Base-by-base conservation (phyloP, 208 protist species). In the Trypanosoma cruzi region DNA sequence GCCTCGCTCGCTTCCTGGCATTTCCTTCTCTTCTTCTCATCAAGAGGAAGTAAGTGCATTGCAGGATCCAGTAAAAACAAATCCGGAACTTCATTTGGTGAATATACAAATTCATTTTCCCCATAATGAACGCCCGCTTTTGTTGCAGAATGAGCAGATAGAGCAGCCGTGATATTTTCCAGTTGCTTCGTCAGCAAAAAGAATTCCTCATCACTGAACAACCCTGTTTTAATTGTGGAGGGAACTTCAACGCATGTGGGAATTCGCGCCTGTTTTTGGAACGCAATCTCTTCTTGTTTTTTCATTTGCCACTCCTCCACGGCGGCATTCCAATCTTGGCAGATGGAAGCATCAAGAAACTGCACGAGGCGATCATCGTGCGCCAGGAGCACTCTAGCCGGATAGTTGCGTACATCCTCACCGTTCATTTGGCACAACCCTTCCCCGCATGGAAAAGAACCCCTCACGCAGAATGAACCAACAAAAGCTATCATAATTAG, bases 171-270 rank as follows among this genome's bases (percentile, higher is more conserved):
- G 34, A 77, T 77, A 24, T 71, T 64, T 48, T 87, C 87, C 24
- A 90, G 72, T 34, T 86, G 80, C 22, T 74, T 72, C 11, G 84
- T 75, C 2, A 93, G 36, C 0, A 57, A 50, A 54, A 90, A 85
- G 34, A 93, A 93, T 54, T 88, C 76, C 22, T 84, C 82, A n/a
- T 77, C 64, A 29, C 57, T 77, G 31, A 77, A 71, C 11, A 36
- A 22, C 20, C 13, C 49, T n/a, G 49, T 13, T 49, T 62, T 70
- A 46, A 7, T 48, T 18, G 26, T 31, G 29, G 53, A 56, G 16
- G 16, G 10, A 36, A 29, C 16, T 10, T 52, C 55, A 7, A 4
- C 46, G 26, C 32, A 16, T 5, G 24, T 1, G 7, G 44, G 18
- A 28, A 18, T 29, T 36, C 14, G 22, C 20, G 18, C 37, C 29